Percentiles rank a stretch among this genome's conserved stretches.
Evolutionary conservation across 2,329 filamentous ascomycete species (phyloP).

Genomic region (Aphanoascus verrucosus): DNA sequence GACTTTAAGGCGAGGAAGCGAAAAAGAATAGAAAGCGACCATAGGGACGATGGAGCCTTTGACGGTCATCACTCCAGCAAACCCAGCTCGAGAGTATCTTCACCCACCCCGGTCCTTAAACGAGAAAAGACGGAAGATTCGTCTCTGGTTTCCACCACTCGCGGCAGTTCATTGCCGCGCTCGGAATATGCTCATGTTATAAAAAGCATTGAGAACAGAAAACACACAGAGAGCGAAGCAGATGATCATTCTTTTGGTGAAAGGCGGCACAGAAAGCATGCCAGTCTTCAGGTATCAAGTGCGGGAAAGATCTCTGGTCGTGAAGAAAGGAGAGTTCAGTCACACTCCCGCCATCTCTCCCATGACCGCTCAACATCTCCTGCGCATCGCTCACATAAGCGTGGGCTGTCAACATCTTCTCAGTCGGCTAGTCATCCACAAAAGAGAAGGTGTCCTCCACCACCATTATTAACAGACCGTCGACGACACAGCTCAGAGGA

Average conservation of each 20-base stretch:
- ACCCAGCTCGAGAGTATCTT: slow-evolving; percentile 21
- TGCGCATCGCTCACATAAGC: slow-evolving; percentile 27
- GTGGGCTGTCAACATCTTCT: slow-evolving; percentile 29
- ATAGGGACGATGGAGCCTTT: slow-evolving; percentile 19
- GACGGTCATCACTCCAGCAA: slow-evolving; percentile 20
- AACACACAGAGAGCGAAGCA: not conserved
- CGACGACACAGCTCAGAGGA: slow-evolving; percentile 38
- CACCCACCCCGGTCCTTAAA: slow-evolving; percentile 27
- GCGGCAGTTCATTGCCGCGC: slow-evolving; percentile 17
- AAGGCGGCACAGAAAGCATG: slow-evolving; percentile 2
- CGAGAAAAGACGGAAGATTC: slow-evolving; percentile 28
- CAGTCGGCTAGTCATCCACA: slow-evolving; percentile 14
- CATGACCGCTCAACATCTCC: slow-evolving; percentile 31
- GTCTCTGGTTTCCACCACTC: slow-evolving; percentile 20
- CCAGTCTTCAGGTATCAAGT: not conserved
- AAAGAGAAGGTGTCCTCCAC: slow-evolving; percentile 29
- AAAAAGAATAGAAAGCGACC: slow-evolving; percentile 24
- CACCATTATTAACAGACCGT: slow-evolving; percentile 33
- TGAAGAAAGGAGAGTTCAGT: slow-evolving; percentile 2
- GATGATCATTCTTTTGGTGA: not conserved
- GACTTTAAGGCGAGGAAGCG: slow-evolving; percentile 24
- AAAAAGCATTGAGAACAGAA: slow-evolving; percentile 16
- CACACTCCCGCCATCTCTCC: slow-evolving; percentile 22
- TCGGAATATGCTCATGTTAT: slow-evolving; percentile 16
- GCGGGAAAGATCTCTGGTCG: not conserved